phyloP scores from a whole-genome alignment of 2,329 filamentous ascomycete genomes.

The Cercospora beticola region DNA sequence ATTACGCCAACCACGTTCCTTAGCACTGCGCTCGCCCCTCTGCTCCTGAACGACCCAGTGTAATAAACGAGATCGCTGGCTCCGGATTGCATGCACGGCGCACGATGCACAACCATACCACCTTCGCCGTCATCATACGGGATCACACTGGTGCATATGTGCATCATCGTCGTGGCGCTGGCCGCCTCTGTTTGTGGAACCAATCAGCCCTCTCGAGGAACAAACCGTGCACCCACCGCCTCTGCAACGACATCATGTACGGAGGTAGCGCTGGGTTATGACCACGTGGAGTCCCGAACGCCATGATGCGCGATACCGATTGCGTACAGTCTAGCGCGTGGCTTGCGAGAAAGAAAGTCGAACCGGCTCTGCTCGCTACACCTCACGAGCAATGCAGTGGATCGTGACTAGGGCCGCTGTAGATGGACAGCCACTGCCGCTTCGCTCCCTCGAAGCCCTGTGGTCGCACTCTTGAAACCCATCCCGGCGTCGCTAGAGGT shows the following conservation, averaged over 20 bases:
- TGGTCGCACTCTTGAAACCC: not conserved
- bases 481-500: not conserved
- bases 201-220: not conserved
- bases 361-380: not conserved
- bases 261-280: not conserved
- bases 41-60: not conserved
- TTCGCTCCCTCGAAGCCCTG: too few species aligned
- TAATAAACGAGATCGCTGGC: not conserved
- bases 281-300: conserved; percentile 11
- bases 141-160: not conserved
- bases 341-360: not conserved
- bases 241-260: conserved; percentile 1
- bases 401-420: too few species aligned
- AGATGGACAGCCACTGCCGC: too few species aligned
- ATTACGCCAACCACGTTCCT: not conserved
- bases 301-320: conserved; percentile 1
- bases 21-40: not conserved
- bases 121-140: not conserved
- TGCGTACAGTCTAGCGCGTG: not conserved
- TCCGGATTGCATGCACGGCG: not conserved
- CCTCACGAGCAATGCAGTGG: not conserved
- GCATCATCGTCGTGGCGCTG: not conserved
- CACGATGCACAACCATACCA: not conserved
- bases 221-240: not conserved
- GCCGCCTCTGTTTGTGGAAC: not conserved